phyloP scores from a whole-genome alignment of 2,329 filamentous ascomycete species.

The Achaetomium macrosporum region DNA sequence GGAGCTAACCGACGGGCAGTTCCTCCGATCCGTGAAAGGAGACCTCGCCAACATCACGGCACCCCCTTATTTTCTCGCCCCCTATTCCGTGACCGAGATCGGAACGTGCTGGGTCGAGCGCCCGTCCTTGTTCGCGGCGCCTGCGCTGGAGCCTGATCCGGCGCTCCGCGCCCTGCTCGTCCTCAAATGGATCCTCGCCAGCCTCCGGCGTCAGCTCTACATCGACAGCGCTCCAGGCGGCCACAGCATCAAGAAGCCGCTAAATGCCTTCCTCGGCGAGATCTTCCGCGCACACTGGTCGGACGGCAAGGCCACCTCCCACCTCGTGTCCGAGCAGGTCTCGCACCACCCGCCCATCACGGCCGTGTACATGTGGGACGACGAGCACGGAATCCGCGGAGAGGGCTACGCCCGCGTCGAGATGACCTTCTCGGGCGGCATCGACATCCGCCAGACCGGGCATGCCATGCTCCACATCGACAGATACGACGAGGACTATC shows the following conservation, averaged over 20 bases:
- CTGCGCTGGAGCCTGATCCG: conserved; percentile 38
- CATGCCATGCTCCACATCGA: conserved; percentile 45
- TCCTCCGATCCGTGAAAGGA: conserved; percentile 37
- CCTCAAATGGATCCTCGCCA: conserved; percentile 42
- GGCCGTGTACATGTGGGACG: conserved; percentile 43
- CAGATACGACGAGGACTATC: conserved; percentile 41
- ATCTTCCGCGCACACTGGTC: conserved; percentile 41
- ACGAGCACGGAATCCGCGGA: conserved; percentile 39
- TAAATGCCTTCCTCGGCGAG: conserved; percentile 49
- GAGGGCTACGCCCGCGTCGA: conserved; percentile 48
- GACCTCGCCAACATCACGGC: conserved; percentile 48
- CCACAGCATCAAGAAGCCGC: conserved; percentile 42
- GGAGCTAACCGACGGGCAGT: conserved; percentile 20
- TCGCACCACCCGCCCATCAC: conserved; percentile 50
- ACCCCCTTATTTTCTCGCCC: conserved; percentile 43
- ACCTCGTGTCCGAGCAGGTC: conserved; percentile 43
- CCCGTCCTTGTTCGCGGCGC: conserved; percentile 42
- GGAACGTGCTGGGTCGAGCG: conserved; percentile 46
- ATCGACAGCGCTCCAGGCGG: conserved; percentile 31
- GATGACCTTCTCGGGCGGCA: conserved; percentile 44
- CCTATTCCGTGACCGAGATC: conserved; percentile 46
- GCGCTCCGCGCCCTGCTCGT: conserved; percentile 41
- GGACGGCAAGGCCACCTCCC: conserved; percentile 28
- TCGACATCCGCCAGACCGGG: conserved; percentile 46
- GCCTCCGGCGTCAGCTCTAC: conserved; percentile 43